Evolutionary conservation across 2,329 filamentous ascomycete species (phyloP).

Genomic region (Phialophora macrospora): DNA sequence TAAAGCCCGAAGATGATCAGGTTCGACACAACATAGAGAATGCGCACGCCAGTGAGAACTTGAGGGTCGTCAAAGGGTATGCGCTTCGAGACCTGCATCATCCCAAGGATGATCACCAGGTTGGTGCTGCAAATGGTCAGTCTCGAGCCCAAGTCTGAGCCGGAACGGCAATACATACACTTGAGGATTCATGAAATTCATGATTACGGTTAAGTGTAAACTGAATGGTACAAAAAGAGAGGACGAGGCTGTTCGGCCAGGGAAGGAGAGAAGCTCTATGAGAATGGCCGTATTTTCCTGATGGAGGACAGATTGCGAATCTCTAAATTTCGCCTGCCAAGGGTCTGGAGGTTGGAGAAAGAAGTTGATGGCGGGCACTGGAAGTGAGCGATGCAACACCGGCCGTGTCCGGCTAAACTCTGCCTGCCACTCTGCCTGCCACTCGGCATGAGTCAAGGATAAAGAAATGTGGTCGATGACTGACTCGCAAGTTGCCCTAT

Average conservation of each 20-base stretch:
- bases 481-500: not conserved
- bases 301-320: conserved; percentile 9
- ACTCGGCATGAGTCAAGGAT: not conserved
- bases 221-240: not conserved
- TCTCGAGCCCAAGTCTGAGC: conserved; percentile 12
- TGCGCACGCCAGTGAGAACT: conserved; percentile 68
- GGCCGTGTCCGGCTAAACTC: conserved; percentile 1
- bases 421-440: not conserved
- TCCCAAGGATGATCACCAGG: conserved; percentile 91
- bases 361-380: conserved; percentile 6
- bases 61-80: conserved; percentile 90
- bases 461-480: not conserved
- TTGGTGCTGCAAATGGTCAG: conserved; percentile 69
- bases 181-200: conserved; percentile 32
- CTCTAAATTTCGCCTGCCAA: conserved; percentile 5
- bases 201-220: conserved; percentile 9
- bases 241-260: not conserved
- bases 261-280: not conserved
- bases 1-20: conserved; percentile 83
- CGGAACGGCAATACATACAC: conserved; percentile 14
- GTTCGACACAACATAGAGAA: conserved; percentile 71
- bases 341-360: conserved; percentile 9
- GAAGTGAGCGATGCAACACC: not conserved
- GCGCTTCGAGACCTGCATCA: conserved; percentile 98
- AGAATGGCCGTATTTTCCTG: not conserved